A percentile compares a stretch with the other conserved stretches of the same genome.
Conservation (phyloP, 2,329 filamentous ascomycete species). For the Lasiodiplodia theobromae region DNA sequence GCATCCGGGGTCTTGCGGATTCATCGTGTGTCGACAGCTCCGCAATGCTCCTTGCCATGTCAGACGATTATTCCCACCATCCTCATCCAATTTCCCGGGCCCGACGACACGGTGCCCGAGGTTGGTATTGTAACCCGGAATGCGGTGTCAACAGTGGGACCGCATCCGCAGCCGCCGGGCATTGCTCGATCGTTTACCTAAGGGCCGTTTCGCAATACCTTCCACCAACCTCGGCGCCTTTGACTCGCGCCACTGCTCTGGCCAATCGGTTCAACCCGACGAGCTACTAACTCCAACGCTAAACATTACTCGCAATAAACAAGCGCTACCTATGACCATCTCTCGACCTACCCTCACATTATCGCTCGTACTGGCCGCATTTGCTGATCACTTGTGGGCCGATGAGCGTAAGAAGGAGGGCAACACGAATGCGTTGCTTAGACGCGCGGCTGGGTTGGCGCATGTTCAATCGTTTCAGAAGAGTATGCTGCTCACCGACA, state of each 20-base stretch:
- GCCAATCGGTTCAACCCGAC: conserved; percentile 17
- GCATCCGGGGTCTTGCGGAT: conserved; percentile 4
- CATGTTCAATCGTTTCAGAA: conserved; percentile 16
- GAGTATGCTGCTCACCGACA: conserved; percentile 15
- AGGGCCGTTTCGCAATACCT: conserved; percentile 8
- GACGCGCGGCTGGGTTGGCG: conserved; percentile 19
- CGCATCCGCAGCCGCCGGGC: conserved; percentile 14
- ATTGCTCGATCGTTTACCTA: conserved; percentile 5
- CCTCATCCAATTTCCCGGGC: conserved; percentile 9
- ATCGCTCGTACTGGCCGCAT: neutral
- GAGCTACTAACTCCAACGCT: neutral
- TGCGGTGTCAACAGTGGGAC: conserved; percentile 19
- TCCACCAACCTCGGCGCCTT: conserved; percentile 6
- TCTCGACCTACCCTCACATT: neutral
- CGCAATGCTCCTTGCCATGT: neutral
- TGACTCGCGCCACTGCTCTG: conserved; percentile 1
- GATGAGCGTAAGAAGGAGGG: conserved; percentile 6
- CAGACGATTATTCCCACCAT: conserved; percentile 9
- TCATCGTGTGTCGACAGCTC: conserved; percentile 5
- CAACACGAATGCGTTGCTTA: conserved; percentile 13
- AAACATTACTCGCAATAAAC: conserved; percentile 12
- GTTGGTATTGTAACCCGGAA: conserved; percentile 13
- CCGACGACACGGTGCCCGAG: conserved; percentile 2
- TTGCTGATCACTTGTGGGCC: neutral
- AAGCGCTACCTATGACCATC: neutral